A percentile compares a stretch with the other conserved stretches of the same genome.
These are phyloP conservation scores for Viola pubescens DNA, from an alignment of 441 rosid species.

Conservation along the genomic window DNA sequence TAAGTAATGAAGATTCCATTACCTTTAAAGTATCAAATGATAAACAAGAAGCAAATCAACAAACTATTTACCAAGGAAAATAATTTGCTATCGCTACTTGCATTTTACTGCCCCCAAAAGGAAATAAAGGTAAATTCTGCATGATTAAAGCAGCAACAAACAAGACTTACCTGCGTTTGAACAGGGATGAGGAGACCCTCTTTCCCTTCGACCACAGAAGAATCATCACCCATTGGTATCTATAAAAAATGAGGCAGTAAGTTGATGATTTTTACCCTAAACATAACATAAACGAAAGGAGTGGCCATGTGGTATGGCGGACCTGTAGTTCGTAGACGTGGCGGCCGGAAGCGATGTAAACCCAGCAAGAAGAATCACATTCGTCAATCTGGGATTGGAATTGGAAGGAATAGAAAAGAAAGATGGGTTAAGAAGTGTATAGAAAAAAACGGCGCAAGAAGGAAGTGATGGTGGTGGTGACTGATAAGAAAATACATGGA, in stretches of 20 bases:
- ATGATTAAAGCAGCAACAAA: neutral
- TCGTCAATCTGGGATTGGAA: conserved; percentile 31
- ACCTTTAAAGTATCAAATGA: conserved; percentile 27
- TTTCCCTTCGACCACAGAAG: conserved; percentile 41
- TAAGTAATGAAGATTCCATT: conserved; percentile 29
- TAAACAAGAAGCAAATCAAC: neutral
- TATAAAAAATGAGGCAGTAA: conserved; percentile 2
- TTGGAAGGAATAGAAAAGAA: neutral
- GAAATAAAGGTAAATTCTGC: neutral
- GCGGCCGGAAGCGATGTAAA: conserved; percentile 63
- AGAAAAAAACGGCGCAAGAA: too few relatives aligned
- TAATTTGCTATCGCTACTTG: too few relatives aligned
- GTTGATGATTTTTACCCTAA: neutral
- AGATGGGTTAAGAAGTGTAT: neutral
- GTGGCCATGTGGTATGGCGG: too few relatives aligned
- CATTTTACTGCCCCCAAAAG: too few relatives aligned
- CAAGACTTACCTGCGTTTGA: conserved; percentile 31
- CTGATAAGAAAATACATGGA: conserved; percentile 29
- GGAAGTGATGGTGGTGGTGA: too few relatives aligned
- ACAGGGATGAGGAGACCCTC: conserved; percentile 51
- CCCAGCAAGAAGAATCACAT: conserved; percentile 40
- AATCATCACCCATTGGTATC: conserved; percentile 35
- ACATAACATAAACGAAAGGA: neutral
- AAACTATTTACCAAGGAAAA: neutral
- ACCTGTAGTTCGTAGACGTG: conserved; percentile 46